These are phyloP conservation scores for Huntiella moniliformis DNA, from an alignment of 2,329 filamentous ascomycete genomes.

Conservation along the genomic window DNA sequence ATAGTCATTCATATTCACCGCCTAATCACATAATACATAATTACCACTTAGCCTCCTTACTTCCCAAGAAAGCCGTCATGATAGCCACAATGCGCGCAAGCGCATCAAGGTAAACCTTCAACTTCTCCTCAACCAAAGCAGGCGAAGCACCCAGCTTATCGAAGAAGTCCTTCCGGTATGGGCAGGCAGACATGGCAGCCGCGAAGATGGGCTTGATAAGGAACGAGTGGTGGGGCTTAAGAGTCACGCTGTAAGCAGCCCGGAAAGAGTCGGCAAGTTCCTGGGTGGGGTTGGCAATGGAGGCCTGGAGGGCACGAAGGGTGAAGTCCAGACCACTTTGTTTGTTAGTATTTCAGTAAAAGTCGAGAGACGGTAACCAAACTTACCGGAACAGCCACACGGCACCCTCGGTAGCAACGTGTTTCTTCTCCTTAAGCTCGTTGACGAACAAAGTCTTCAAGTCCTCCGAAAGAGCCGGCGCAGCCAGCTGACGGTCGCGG, in stretches of 20 bases:
- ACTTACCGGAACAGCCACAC: slow-evolving; percentile 74
- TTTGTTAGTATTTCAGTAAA: slow-evolving; percentile 6
- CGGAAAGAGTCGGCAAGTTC: slow-evolving; percentile 82
- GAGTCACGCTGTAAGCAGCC: slow-evolving; percentile 61
- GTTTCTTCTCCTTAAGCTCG: slow-evolving; percentile 79
- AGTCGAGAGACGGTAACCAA: not conserved
- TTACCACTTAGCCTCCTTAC: slow-evolving; percentile 41
- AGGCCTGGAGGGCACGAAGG: slow-evolving; percentile 60
- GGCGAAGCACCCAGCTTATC: slow-evolving; percentile 57
- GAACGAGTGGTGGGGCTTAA: slow-evolving; percentile 84
- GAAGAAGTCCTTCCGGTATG: slow-evolving; percentile 90
- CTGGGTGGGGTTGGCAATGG: slow-evolving; percentile 45
- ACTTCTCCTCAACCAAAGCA: slow-evolving; percentile 40
- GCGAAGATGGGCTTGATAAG: slow-evolving; percentile 82
- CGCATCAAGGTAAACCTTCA: slow-evolving; percentile 55
- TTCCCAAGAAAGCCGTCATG: slow-evolving; percentile 40
- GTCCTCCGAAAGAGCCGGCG: slow-evolving; percentile 60
- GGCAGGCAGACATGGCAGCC: slow-evolving; percentile 80
- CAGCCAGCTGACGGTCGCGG: slow-evolving; percentile 59
- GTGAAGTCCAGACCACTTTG: slow-evolving; percentile 84
- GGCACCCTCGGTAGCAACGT: slow-evolving; percentile 72
- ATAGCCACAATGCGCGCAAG: slow-evolving; percentile 65
- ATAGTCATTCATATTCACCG: not conserved
- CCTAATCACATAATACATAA: not conserved
- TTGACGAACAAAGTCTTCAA: slow-evolving; percentile 72